phyloP scores from a whole-genome alignment of 495 filamentous ascomycete genomes.

The Aspergillus cristatus region DNA sequence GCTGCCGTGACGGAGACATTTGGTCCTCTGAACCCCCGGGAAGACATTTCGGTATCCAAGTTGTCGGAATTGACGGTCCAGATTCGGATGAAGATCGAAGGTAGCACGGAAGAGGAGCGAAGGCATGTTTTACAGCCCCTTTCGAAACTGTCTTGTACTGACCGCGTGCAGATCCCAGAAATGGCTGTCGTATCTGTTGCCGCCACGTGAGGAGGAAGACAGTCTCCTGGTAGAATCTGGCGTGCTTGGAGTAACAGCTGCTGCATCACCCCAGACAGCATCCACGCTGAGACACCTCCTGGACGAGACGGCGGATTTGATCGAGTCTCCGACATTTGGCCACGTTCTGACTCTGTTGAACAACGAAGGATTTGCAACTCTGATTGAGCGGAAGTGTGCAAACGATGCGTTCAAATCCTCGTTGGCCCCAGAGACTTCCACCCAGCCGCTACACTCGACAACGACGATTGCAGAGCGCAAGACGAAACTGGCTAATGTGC shows the following conservation, averaged over 20 bases:
- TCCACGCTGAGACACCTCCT: slow-evolving; percentile 72
- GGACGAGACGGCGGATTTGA: slow-evolving; percentile 89
- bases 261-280: slow-evolving; percentile 32
- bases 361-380: slow-evolving; percentile 72
- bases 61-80: slow-evolving; percentile 70
- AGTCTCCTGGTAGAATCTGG: slow-evolving; percentile 77
- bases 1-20: slow-evolving; percentile 77
- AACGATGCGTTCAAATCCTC: slow-evolving; percentile 65
- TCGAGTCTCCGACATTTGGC: slow-evolving; percentile 85
- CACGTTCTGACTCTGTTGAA: slow-evolving; percentile 77
- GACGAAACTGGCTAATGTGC: slow-evolving; percentile 78
- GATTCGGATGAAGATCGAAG: slow-evolving; percentile 78
- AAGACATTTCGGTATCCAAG: slow-evolving; percentile 69
- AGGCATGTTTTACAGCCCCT: slow-evolving; percentile 46
- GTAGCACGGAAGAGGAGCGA: slow-evolving; percentile 53
- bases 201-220: slow-evolving; percentile 64
- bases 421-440: slow-evolving; percentile 30
- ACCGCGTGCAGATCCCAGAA: slow-evolving; percentile 33
- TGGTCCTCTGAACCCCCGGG: slow-evolving; percentile 73
- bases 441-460: slow-evolving; percentile 25
- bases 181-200: slow-evolving; percentile 84
- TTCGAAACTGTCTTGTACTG: too few species aligned
- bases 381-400: slow-evolving; percentile 71
- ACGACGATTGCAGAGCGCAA: slow-evolving; percentile 39
- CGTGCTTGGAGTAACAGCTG: slow-evolving; percentile 48